A percentile compares a stretch with the other conserved stretches of the same genome.
Evolutionary conservation across 2,329 filamentous ascomycete genomes (phyloP).

Genomic region (Trichoderma afroharzianum): DNA sequence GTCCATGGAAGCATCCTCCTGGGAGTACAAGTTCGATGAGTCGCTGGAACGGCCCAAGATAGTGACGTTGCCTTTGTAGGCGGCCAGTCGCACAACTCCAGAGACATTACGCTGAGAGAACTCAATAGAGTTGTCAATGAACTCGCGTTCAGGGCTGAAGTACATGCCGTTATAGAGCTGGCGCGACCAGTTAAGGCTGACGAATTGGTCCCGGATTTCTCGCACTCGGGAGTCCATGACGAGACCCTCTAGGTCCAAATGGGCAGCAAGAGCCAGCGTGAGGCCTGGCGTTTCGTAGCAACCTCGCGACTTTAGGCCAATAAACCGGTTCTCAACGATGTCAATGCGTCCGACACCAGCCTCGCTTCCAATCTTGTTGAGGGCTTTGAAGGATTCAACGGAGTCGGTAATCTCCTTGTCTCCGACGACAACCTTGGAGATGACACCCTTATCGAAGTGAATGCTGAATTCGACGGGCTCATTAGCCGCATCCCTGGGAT

Average conservation of each 20-base stretch:
- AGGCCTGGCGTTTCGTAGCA: background rate
- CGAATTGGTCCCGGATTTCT: background rate
- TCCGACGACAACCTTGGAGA: background rate
- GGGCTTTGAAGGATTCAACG: background rate
- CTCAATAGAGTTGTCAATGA: conserved; percentile 52
- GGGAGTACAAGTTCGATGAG: conserved; percentile 49
- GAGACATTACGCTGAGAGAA: conserved; percentile 49
- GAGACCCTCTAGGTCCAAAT: conserved; percentile 51
- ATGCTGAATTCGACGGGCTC: background rate
- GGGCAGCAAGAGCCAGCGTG: conserved; percentile 17
- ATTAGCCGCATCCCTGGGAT: background rate
- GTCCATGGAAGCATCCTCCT: conserved; percentile 50
- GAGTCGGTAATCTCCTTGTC: background rate
- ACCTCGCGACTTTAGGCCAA: background rate
- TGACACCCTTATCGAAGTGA: background rate
- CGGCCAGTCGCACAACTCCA: conserved; percentile 29
- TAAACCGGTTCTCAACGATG: background rate
- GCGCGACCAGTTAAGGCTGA: background rate
- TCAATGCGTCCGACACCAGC: background rate
- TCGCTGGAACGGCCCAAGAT: conserved; percentile 44
- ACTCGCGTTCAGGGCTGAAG: conserved; percentile 47
- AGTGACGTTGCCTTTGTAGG: conserved; percentile 49
- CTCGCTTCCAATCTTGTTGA: background rate
- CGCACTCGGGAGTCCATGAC: conserved; percentile 46
- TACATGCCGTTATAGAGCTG: conserved; percentile 47